Percentiles rank a stretch among this genome's conserved stretches.
Evolutionary conservation across 495 filamentous ascomycete species (phyloP).

Genomic region (Penicillium diatomitis): DNA sequence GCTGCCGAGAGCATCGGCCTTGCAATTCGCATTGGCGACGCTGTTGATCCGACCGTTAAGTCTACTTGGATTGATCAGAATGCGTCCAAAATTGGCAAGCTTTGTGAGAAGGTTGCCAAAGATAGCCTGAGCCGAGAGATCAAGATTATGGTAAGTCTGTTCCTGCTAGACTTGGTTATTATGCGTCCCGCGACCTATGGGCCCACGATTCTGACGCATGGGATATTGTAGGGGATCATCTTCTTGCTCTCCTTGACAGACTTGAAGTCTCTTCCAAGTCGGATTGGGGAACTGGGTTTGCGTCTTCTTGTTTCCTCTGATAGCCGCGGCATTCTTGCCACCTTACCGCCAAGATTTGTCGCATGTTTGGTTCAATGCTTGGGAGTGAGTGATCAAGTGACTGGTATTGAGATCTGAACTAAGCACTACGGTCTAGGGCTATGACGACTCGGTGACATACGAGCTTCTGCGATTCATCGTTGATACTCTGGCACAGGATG

Average conservation of each 20-base stretch:
- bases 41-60: constrained; percentile 32
- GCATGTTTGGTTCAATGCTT: constrained; percentile 16
- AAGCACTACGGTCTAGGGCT: constrained; percentile 9
- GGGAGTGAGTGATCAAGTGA: constrained; percentile 14
- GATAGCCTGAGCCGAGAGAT: constrained; percentile 28
- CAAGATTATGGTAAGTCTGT: constrained; percentile 34
- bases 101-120: constrained; percentile 41
- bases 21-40: constrained; percentile 38
- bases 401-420: neutral
- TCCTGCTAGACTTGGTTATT: neutral
- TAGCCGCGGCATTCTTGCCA: constrained; percentile 11
- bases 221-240: constrained; percentile 22
- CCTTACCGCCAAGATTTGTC: constrained; percentile 16
- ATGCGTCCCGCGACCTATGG: no score
- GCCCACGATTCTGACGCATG: no score
- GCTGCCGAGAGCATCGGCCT: constrained; percentile 41
- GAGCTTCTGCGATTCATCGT: constrained; percentile 18
- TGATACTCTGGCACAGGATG: constrained; percentile 10
- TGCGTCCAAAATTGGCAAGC: constrained; percentile 35
- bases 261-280: constrained; percentile 10
- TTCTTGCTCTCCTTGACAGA: constrained; percentile 28
- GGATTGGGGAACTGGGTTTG: constrained; percentile 18
- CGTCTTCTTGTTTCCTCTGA: constrained; percentile 22
- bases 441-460: constrained; percentile 14
- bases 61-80: constrained; percentile 38